These are phyloP conservation scores for Russula abietina DNA, from an alignment of 768 basidiomycete species.

Conservation along the genomic window DNA sequence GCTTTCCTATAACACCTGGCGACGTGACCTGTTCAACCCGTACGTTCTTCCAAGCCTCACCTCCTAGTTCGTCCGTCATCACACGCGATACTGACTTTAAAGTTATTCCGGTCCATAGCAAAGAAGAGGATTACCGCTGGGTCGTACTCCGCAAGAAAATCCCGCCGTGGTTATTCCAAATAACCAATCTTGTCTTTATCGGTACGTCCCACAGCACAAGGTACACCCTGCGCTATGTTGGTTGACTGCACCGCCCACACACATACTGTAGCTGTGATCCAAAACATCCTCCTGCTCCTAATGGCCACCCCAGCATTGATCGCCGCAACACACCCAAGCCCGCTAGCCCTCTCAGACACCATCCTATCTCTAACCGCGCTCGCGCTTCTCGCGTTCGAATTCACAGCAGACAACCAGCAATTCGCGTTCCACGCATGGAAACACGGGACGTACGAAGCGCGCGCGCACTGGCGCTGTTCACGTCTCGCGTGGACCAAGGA, in stretches of 20 bases:
- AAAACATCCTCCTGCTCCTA: constrained; percentile 74
- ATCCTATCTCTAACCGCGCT: constrained; percentile 55
- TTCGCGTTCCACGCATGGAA: constrained; percentile 82
- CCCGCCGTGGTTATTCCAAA: constrained; percentile 49
- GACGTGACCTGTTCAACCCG: constrained; percentile 76
- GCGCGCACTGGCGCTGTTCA: constrained; percentile 54
- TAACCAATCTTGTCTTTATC: constrained; percentile 69
- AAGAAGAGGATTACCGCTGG: constrained; percentile 94
- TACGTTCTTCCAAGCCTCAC: constrained; percentile 37
- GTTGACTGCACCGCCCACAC: not conserved
- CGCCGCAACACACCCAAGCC: constrained; percentile 47
- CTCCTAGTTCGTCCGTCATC: not conserved
- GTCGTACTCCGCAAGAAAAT: constrained; percentile 59
- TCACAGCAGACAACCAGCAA: constrained; percentile 88
- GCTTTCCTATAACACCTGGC: constrained; percentile 74
- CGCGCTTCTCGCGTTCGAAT: constrained; percentile 58
- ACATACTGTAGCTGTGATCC: constrained; percentile 60
- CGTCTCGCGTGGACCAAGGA: constrained; percentile 59
- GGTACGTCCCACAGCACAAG: constrained; percentile 34
- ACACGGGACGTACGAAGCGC: constrained; percentile 29
- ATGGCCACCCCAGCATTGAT: constrained; percentile 58
- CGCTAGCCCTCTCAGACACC: constrained; percentile 55
- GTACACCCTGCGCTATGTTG: no score
- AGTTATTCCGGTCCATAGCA: constrained; percentile 38
- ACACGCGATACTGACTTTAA: not conserved